Evolutionary conservation across 306 rosid species (phyloP).

Genomic region (Mucuna pruriens): DNA sequence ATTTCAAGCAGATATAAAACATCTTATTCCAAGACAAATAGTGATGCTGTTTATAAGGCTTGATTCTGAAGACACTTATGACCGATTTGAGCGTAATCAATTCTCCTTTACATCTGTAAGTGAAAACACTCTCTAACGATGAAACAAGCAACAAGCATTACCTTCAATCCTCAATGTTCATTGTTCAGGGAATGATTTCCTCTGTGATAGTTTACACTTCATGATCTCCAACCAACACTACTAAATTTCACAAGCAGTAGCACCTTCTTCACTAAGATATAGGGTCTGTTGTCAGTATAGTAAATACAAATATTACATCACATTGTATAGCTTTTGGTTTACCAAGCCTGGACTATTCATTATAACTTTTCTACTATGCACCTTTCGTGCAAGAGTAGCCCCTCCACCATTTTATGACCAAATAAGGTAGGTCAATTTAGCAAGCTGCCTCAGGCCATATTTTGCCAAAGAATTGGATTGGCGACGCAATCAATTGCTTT

Average conservation of each 20-base stretch:
- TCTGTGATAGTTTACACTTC: not conserved
- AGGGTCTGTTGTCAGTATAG: conserved; percentile 19
- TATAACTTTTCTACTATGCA: conserved; percentile 27
- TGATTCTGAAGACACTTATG: conserved; percentile 20
- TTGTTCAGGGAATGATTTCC: conserved; percentile 23
- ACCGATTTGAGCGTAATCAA: not conserved
- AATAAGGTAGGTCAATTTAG: conserved; percentile 18
- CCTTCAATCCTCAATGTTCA: not conserved
- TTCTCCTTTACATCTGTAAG: not conserved
- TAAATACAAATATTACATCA: not conserved
- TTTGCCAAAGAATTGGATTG: conserved; percentile 26
- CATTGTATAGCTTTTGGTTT: conserved; percentile 15
- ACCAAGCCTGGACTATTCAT: conserved; percentile 3
- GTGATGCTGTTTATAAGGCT: not conserved
- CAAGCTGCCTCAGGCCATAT: conserved; percentile 18
- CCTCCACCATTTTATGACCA: not conserved
- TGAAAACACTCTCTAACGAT: not conserved
- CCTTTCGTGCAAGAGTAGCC: not conserved
- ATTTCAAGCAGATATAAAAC: not conserved
- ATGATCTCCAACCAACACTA: conserved; percentile 26
- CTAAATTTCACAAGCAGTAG: not conserved
- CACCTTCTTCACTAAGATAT: conserved; percentile 33
- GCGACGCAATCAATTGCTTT: conserved; percentile 17
- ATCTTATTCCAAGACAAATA: conserved; percentile 15
- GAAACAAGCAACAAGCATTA: conserved; percentile 35